Evolutionary conservation across 306 rosid genomes (phyloP), one percentile per base, ranked within the genome.

Genomic region (Senna siamea): DNA sequence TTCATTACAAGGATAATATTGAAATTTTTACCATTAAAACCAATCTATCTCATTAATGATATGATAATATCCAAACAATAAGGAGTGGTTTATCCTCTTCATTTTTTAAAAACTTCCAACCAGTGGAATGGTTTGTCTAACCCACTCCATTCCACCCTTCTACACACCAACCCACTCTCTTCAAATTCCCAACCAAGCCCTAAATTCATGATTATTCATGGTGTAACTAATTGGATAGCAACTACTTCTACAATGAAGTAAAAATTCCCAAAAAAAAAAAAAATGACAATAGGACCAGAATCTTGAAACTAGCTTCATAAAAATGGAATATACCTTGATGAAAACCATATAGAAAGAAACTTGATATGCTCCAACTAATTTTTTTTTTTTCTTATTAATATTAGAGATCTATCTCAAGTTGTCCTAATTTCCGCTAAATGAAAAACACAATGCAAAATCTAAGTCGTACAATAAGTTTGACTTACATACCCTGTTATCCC

Each of bases 401-500:
- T 62, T 10, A 53, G 60, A 26, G 22, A 12, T 28, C 19, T 61
- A 46, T 52, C 67, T 41, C 43, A 73, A 69, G 30, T 26, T 17
- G 51, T 23, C 32, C 48, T 34, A 50, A n/a, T 5, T 56, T 9
- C 70, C 13, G 51, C 32, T 50, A 66, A 52, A 56, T 17, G 40
- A 70, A 76, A 76, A 74, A 64, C 57, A 77, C 23, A 7, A 22
- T 64, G 70, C 26, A 43, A 28, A 64, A 69, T 23, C 47, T 50
- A 72, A 53, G 32, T 8, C 40, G 20, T 54, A 57, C 51, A 68
- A 64, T 59, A 48, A 69, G 57, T 62, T 78, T 65, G 78, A 84
- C 60, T 35, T 22, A 41, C 89, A 72, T 80, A 95, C 99, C 92
- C 92, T 74, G 76, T 3, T 89, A 71, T 90, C 98, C 55, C 88